Evolutionary conservation across 2,329 filamentous ascomycete genomes (phyloP).

Genomic region (Pseudopithomyces maydicus): DNA sequence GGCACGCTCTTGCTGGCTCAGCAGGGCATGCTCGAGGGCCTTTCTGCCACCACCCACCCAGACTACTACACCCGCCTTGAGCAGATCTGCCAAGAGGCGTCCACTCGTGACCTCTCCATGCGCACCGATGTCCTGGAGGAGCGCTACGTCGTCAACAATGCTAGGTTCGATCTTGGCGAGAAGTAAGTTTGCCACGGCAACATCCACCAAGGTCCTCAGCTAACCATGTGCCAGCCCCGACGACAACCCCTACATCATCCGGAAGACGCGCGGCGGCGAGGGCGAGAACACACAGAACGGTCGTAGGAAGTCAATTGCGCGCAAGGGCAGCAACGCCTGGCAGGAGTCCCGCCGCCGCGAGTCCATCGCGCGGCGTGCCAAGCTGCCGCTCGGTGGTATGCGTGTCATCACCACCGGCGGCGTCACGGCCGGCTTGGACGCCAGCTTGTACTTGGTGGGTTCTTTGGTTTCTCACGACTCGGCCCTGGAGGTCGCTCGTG

Average conservation of each 20-base stretch:
- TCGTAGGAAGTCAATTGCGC: slow-evolving; percentile 53
- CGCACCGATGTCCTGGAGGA: slow-evolving; percentile 84
- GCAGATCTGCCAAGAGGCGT: slow-evolving; percentile 76
- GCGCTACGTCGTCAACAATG: slow-evolving; percentile 89
- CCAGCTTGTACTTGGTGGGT: slow-evolving; percentile 81
- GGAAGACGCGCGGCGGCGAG: slow-evolving; percentile 58
- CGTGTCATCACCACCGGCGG: slow-evolving; percentile 82
- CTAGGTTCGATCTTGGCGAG: slow-evolving; percentile 79
- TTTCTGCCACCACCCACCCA: slow-evolving; percentile 82
- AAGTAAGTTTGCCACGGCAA: slow-evolving; percentile 49
- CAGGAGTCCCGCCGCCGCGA: slow-evolving; percentile 79
- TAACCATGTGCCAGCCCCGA: slow-evolving; percentile 60
- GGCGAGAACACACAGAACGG: slow-evolving; percentile 48
- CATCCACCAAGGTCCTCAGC: background rate
- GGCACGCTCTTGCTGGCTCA: slow-evolving; percentile 78
- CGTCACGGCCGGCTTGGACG: slow-evolving; percentile 80
- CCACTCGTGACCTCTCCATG: slow-evolving; percentile 71
- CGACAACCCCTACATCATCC: slow-evolving; percentile 81
- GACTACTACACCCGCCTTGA: slow-evolving; percentile 81
- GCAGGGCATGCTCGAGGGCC: slow-evolving; percentile 76
- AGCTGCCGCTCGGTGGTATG: slow-evolving; percentile 71
- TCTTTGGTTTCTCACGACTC: slow-evolving; percentile 79
- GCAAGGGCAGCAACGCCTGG: slow-evolving; percentile 84
- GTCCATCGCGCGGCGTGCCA: slow-evolving; percentile 77
- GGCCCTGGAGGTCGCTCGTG: slow-evolving; percentile 74